These are phyloP conservation scores for Cordia subcordata DNA, from an alignment of 257 asterid genomes.

Conservation along the genomic window DNA sequence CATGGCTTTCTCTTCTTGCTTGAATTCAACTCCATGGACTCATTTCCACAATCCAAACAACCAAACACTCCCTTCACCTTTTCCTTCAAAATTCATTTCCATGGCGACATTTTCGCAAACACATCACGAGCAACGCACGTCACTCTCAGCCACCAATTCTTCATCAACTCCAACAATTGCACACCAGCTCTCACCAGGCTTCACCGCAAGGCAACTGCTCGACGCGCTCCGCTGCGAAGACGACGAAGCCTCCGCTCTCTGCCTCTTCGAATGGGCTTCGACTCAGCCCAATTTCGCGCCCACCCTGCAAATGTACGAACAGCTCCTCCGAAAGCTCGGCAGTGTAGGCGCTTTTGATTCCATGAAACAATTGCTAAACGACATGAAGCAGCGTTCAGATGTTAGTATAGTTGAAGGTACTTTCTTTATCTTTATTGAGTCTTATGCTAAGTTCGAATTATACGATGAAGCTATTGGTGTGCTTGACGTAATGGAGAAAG, in stretches of 20 bases:
- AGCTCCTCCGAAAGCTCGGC: constrained; percentile 64
- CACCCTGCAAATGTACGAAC: constrained; percentile 52
- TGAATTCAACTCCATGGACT: constrained; percentile 46
- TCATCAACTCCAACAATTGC: constrained; percentile 37
- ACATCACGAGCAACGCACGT: constrained; percentile 12
- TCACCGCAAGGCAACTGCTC: constrained; percentile 55
- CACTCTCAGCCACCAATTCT: constrained; percentile 23
- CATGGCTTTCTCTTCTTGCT: constrained; percentile 69
- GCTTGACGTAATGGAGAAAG: constrained; percentile 63
- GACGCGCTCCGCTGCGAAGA: constrained; percentile 56
- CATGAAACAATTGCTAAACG: constrained; percentile 48
- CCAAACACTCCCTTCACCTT: constrained; percentile 12
- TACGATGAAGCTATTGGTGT: constrained; percentile 66
- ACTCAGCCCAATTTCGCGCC: constrained; percentile 71
- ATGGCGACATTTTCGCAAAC: too few species aligned
- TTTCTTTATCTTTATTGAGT: constrained; percentile 59
- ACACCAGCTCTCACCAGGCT: constrained; percentile 44
- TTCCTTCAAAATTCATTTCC: constrained; percentile 19
- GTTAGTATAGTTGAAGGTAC: constrained; percentile 45
- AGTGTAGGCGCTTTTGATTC: constrained; percentile 57
- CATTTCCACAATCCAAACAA: constrained; percentile 22
- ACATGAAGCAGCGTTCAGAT: constrained; percentile 47
- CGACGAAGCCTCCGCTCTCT: constrained; percentile 58
- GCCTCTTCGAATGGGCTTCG: constrained; percentile 64
- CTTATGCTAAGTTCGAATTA: constrained; percentile 58